Evolutionary conservation across 768 basidiomycete species (phyloP).

Genomic region (Botryobasidium botryosum): DNA sequence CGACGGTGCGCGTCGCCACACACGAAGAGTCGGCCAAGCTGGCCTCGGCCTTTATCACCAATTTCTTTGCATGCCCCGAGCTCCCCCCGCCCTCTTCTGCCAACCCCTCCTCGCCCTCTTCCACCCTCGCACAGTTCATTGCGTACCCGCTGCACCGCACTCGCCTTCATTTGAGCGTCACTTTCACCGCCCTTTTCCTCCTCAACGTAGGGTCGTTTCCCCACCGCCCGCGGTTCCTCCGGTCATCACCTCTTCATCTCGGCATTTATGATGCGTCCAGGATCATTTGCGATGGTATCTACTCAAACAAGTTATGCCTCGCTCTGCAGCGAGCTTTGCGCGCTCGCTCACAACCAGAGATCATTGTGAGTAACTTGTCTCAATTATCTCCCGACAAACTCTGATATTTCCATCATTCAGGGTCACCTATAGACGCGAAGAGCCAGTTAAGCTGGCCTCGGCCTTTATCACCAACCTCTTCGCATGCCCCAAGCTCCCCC

Average conservation of each 20-base stretch:
- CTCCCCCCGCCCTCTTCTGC: slow-evolving; percentile 33
- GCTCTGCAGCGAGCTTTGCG: too few species aligned
- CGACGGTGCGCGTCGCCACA: too few species aligned
- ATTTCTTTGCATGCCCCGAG: slow-evolving; percentile 76
- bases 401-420: too few species aligned
- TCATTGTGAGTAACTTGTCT: too few species aligned
- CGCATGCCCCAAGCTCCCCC: slow-evolving; percentile 69
- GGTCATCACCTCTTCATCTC: slow-evolving; percentile 84
- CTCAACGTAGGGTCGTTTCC: slow-evolving; percentile 82
- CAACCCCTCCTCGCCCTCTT: slow-evolving; percentile 25
- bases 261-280: slow-evolving; percentile 87
- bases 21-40: slow-evolving; percentile 56
- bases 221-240: slow-evolving; percentile 75
- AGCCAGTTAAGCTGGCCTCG: slow-evolving; percentile 45
- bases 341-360: too few species aligned
- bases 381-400: too few species aligned
- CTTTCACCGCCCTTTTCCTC: slow-evolving; percentile 50
- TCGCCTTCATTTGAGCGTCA: slow-evolving; percentile 49
- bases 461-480: slow-evolving; percentile 77
- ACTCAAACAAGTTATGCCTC: too few species aligned
- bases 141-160: slow-evolving; percentile 79
- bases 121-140: slow-evolving; percentile 58
- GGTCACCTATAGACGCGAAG: slow-evolving; percentile 76
- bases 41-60: slow-evolving; percentile 64
- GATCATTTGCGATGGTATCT: slow-evolving; percentile 88